Conservation (phyloP, 1,139 yeast species). For the Diutina catenulata region DNA sequence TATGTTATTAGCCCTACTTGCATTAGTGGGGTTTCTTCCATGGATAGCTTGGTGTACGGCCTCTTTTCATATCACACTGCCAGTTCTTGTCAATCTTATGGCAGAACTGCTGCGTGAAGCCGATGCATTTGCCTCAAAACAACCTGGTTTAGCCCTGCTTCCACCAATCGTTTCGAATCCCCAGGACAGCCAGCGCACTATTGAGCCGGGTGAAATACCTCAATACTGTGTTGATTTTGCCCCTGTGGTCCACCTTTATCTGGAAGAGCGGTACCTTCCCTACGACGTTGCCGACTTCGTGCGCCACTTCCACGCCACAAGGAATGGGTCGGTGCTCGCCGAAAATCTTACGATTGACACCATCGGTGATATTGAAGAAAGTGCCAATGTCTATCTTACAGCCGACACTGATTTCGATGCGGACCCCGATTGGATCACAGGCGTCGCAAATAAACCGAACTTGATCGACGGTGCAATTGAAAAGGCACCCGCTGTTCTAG, state of each 20-base stretch:
- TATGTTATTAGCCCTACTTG: no score
- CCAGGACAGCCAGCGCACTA: constrained; percentile 17
- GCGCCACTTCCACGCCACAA: constrained; percentile 41
- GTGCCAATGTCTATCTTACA: constrained; percentile 39
- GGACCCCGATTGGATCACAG: constrained; percentile 85
- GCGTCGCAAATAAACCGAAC: constrained; percentile 54
- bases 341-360: constrained; percentile 28
- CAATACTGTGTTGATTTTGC: constrained; percentile 60
- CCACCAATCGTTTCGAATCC: constrained; percentile 30
- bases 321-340: constrained; percentile 34
- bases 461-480: constrained; percentile 57
- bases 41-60: no score
- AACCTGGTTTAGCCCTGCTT: background rate
- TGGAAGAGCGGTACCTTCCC: constrained; percentile 82
- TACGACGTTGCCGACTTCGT: constrained; percentile 68
- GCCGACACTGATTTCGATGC: constrained; percentile 57
- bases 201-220: constrained; percentile 55
- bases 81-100: no score
- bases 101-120: background rate
- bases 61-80: no score
- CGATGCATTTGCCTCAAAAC: background rate
- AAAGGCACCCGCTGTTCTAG: constrained; percentile 69
- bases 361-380: constrained; percentile 23
- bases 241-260: constrained; percentile 76
- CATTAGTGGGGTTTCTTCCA: no score